phyloP scores from a whole-genome alignment of 768 basidiomycete species.

The Pleurotus tuber-regium region DNA sequence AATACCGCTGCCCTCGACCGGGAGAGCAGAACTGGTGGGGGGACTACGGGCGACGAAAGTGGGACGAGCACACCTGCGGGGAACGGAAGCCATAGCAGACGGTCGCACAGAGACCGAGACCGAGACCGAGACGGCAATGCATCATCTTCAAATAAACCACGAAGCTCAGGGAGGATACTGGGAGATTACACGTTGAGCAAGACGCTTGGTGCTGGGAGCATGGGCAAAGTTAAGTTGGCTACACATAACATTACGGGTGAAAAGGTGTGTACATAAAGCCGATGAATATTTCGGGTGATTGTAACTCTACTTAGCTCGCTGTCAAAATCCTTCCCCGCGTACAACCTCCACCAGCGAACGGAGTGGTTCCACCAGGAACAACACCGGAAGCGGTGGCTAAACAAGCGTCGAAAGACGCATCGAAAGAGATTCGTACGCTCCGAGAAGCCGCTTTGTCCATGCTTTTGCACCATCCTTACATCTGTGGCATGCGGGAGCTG shows the following conservation, averaged over 20 bases:
- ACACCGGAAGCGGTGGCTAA: slow-evolving; percentile 56
- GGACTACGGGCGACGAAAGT: slow-evolving; percentile 2
- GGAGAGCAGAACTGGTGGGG: neutral
- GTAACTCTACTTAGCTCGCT: slow-evolving; percentile 63
- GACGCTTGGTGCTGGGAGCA: slow-evolving; percentile 95
- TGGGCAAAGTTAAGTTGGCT: slow-evolving; percentile 99
- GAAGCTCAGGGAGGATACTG: slow-evolving; percentile 59
- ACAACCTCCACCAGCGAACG: slow-evolving; percentile 54
- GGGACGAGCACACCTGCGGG: slow-evolving; percentile 4
- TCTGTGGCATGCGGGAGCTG: slow-evolving; percentile 99
- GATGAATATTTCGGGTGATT: slow-evolving; percentile 2
- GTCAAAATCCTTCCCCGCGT: slow-evolving; percentile 97
- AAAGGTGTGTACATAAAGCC: slow-evolving; percentile 58
- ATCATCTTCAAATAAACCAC: slow-evolving; percentile 23
- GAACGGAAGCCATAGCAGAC: neutral
- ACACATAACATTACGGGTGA: slow-evolving; percentile 86
- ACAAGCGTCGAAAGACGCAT: slow-evolving; percentile 84
- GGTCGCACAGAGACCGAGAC: slow-evolving; percentile 4
- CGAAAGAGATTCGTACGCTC: slow-evolving; percentile 94
- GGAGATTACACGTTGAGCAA: slow-evolving; percentile 97
- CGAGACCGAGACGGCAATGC: no score
- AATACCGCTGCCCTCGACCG: slow-evolving; percentile 15
- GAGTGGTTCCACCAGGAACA: slow-evolving; percentile 34
- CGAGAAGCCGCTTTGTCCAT: slow-evolving; percentile 94
- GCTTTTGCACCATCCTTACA: slow-evolving; percentile 96